phyloP scores from a whole-genome alignment of 768 basidiomycete genomes.

The Collybia sordida region DNA sequence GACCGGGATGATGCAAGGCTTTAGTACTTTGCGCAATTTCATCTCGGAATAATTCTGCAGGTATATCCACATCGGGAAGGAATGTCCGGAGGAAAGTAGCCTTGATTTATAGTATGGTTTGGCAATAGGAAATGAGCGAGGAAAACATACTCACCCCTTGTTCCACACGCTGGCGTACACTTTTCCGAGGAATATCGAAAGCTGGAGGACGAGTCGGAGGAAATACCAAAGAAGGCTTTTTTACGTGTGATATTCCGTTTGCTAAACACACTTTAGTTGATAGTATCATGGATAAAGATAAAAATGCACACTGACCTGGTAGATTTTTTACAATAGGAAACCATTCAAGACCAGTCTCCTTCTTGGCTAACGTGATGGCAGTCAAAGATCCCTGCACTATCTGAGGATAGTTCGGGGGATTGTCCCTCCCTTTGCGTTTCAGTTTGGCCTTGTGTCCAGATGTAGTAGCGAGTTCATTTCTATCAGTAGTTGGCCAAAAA shows the following conservation, averaged over 20 bases:
- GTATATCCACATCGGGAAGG: slow-evolving; percentile 74
- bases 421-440: slow-evolving; percentile 25
- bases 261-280: neutral
- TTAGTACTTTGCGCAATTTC: slow-evolving; percentile 49
- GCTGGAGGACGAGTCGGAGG: slow-evolving; percentile 52
- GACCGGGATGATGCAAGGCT: slow-evolving; percentile 27
- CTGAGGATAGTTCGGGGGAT: slow-evolving; percentile 45
- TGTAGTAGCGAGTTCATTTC: slow-evolving; percentile 19
- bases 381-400: slow-evolving; percentile 57
- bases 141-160: slow-evolving; percentile 51
- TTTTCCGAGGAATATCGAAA: slow-evolving; percentile 25
- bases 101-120: slow-evolving; percentile 32
- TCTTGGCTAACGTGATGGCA: slow-evolving; percentile 52
- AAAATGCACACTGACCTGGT: slow-evolving; percentile 23
- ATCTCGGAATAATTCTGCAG: slow-evolving; percentile 62
- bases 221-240: slow-evolving; percentile 45
- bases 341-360: slow-evolving; percentile 52
- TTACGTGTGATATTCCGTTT: slow-evolving; percentile 19
- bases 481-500: slow-evolving; percentile 63
- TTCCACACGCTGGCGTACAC: slow-evolving; percentile 54
- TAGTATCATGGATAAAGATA: neutral
- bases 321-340: slow-evolving; percentile 33
- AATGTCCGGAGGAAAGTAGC: slow-evolving; percentile 69
- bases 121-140: neutral
- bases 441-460: slow-evolving; percentile 21